These are phyloP conservation scores for Xerocomus minutiporus DNA, from an alignment of 1,284 basidiomycete species.

Conservation along the genomic window DNA sequence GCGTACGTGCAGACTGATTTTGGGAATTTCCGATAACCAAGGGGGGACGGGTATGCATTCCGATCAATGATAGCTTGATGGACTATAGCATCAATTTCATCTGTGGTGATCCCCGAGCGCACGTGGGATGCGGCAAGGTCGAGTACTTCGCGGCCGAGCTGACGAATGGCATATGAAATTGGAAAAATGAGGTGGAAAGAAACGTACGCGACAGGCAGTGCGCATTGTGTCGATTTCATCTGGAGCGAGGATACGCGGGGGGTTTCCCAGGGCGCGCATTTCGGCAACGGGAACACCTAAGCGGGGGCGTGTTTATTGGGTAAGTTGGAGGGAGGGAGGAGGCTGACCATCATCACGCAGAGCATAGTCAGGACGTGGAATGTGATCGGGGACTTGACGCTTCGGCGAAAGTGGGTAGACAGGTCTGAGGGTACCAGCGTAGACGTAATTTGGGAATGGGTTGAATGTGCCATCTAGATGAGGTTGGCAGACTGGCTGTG, in stretches of 20 bases:
- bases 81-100: conserved; percentile 93
- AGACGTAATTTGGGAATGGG: conserved; percentile 65
- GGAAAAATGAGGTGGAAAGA: neutral
- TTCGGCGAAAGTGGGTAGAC: conserved; percentile 71
- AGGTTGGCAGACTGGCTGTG: neutral
- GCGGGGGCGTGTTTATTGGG: conserved; percentile 12
- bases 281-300: conserved; percentile 64
- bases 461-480: conserved; percentile 63
- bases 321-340: conserved; percentile 7
- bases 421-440: conserved; percentile 70
- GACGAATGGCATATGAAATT: conserved; percentile 8
- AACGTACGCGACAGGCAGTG: conserved; percentile 65
- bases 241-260: conserved; percentile 57
- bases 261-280: conserved; percentile 51
- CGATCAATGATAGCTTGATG: conserved; percentile 91
- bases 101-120: conserved; percentile 89
- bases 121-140: conserved; percentile 85
- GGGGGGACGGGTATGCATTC: conserved; percentile 89
- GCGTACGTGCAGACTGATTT: conserved; percentile 94
- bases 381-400: conserved; percentile 68
- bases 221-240: conserved; percentile 81
- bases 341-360: conserved; percentile 52
- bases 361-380: conserved; percentile 77
- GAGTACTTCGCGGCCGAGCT: conserved; percentile 89
- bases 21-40: conserved; percentile 91